Percentiles rank a stretch among this genome's conserved stretches.
phyloP scores from a whole-genome alignment of 495 filamentous ascomycete genomes.

The Aspergillus panamensis region DNA sequence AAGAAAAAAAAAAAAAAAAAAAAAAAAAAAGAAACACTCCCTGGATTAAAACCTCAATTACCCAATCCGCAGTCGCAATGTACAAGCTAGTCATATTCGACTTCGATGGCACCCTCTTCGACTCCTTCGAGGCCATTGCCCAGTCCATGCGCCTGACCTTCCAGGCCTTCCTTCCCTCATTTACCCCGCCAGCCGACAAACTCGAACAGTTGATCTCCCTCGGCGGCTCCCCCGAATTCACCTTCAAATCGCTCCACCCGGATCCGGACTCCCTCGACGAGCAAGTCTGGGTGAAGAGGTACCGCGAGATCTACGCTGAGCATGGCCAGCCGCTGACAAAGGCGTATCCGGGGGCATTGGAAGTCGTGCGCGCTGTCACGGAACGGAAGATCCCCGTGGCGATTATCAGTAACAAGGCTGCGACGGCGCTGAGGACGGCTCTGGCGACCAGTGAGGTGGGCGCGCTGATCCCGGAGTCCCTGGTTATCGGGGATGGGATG shows the following conservation, averaged over 20 bases:
- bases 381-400: conserved; percentile 19
- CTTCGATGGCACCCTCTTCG: conserved; percentile 21
- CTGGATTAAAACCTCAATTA: neutral
- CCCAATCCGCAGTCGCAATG: neutral
- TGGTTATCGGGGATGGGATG: conserved; percentile 28
- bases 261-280: conserved; percentile 11
- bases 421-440: conserved; percentile 23
- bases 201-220: conserved; percentile 9
- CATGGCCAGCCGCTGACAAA: conserved; percentile 26
- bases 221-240: conserved; percentile 2
- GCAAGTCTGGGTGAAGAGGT: conserved; percentile 19
- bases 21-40: no score
- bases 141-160: conserved; percentile 21
- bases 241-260: conserved; percentile 15
- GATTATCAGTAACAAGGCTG: conserved; percentile 31
- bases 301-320: conserved; percentile 26
- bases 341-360: conserved; percentile 24
- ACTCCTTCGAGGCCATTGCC: conserved; percentile 19
- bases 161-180: conserved; percentile 19
- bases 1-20: no score
- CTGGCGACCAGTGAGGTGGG: conserved; percentile 20
- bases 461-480: conserved; percentile 17
- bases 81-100: conserved; percentile 16
- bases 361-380: conserved; percentile 16
- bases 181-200: neutral